phyloP scores from a whole-genome alignment of 2,329 filamentous ascomycete genomes.

The Colletotrichum sidae region DNA sequence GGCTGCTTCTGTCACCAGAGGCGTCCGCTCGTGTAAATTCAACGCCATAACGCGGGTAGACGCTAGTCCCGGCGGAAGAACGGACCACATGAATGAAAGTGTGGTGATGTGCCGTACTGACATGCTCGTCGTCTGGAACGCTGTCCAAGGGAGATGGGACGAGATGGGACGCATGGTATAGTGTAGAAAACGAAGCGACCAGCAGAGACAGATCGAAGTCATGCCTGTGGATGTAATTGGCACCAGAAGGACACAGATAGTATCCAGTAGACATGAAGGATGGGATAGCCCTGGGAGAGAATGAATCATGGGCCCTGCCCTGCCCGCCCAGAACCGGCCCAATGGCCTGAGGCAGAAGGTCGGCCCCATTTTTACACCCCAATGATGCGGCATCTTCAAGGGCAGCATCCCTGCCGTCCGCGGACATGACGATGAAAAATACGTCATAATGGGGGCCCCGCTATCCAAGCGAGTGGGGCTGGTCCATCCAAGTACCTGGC shows the following conservation, averaged over 20 bases:
- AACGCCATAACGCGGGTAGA: too few relatives aligned
- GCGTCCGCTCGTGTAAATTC: too few relatives aligned
- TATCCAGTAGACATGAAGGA: not conserved
- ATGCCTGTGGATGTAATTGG: not conserved
- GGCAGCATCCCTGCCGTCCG: slow-evolving; percentile 16
- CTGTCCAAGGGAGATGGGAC: too few relatives aligned
- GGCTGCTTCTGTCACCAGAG: slow-evolving; percentile 2
- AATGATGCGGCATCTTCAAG: slow-evolving; percentile 5
- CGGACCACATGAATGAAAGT: too few relatives aligned
- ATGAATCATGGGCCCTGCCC: slow-evolving; percentile 28
- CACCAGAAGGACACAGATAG: not conserved
- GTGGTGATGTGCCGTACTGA: too few relatives aligned
- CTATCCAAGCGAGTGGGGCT: slow-evolving; percentile 31
- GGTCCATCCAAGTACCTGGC: not conserved
- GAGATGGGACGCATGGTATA: too few relatives aligned
- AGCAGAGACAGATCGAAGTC: too few relatives aligned
- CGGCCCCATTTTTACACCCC: slow-evolving; percentile 1
- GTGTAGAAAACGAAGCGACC: too few relatives aligned
- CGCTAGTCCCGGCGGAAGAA: too few relatives aligned
- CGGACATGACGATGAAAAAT: slow-evolving; percentile 29
- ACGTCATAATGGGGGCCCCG: slow-evolving; percentile 34
- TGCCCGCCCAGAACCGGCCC: slow-evolving; percentile 1
- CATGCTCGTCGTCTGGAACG: too few relatives aligned
- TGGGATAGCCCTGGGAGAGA: slow-evolving; percentile 3
- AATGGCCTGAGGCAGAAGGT: slow-evolving; percentile 19